Conservation (phyloP, 202 grass and related monocot species). For the Dendrocalamus latiflorus region DNA sequence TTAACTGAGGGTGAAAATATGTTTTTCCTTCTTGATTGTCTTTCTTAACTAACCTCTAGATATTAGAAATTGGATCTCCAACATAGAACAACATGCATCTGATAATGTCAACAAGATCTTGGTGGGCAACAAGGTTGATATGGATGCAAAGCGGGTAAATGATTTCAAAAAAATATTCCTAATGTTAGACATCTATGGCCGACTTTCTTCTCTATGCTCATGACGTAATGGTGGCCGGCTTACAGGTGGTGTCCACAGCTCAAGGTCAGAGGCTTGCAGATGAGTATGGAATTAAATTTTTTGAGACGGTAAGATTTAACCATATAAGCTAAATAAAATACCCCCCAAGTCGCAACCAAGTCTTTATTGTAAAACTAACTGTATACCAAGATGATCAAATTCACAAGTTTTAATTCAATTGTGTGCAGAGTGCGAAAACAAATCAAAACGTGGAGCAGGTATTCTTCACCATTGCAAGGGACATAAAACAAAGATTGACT, state of each 20-base stretch:
- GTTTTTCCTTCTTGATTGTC: neutral
- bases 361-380: neutral
- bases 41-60: slow-evolving; percentile 55
- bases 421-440: slow-evolving; percentile 84
- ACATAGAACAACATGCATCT: slow-evolving; percentile 93
- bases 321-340: neutral
- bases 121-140: slow-evolving; percentile 91
- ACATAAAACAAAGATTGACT: slow-evolving; percentile 81
- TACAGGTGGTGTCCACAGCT: slow-evolving; percentile 54
- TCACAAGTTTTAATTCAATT: neutral
- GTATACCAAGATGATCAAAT: neutral
- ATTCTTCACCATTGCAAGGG: slow-evolving; percentile 87
- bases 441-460: slow-evolving; percentile 84
- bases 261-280: slow-evolving; percentile 64
- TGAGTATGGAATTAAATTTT: slow-evolving; percentile 70
- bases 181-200: neutral
- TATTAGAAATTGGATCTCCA: slow-evolving; percentile 92
- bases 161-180: neutral
- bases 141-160: slow-evolving; percentile 82
- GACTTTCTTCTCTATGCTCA: neutral
- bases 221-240: neutral
- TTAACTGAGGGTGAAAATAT: slow-evolving; percentile 5
- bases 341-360: neutral
- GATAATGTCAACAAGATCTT: slow-evolving; percentile 94
- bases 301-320: slow-evolving; percentile 52